phyloP scores from a whole-genome alignment of 2,329 filamentous ascomycete genomes.

The Neoascochyta sp. region DNA sequence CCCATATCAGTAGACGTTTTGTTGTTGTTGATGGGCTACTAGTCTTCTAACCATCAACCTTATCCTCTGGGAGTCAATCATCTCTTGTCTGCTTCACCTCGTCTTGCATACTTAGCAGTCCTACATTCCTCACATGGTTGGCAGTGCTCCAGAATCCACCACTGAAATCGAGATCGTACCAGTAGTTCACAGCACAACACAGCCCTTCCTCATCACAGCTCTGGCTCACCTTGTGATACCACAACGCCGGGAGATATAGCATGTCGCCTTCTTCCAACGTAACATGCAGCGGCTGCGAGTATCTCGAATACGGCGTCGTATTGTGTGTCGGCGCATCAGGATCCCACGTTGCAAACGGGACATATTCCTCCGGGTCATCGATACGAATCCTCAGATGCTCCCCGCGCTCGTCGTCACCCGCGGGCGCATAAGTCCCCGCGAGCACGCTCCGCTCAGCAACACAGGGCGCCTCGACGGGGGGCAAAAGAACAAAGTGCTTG shows the following conservation, averaged over 20 bases:
- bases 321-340: constrained; percentile 53
- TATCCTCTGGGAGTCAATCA: no score
- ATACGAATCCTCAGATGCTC: constrained; percentile 28
- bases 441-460: constrained; percentile 61
- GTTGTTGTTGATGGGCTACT: no score
- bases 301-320: constrained; percentile 56
- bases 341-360: constrained; percentile 73
- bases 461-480: constrained; percentile 66
- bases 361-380: constrained; percentile 40
- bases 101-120: constrained; percentile 18
- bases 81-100: not conserved
- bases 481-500: constrained; percentile 72
- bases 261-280: constrained; percentile 71
- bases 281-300: constrained; percentile 61
- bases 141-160: constrained; percentile 63
- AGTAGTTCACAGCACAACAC: constrained; percentile 78
- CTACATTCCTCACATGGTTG: constrained; percentile 47
- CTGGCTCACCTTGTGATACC: constrained; percentile 79
- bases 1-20: no score
- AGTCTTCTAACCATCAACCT: no score
- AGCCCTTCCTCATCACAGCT: constrained; percentile 65
- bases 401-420: constrained; percentile 14
- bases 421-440: constrained; percentile 55
- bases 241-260: constrained; percentile 77
- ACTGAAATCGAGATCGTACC: constrained; percentile 78